These are phyloP conservation scores for Puccinia coronata DNA, from an alignment of 1,284 basidiomycete species.

Conservation along the genomic window DNA sequence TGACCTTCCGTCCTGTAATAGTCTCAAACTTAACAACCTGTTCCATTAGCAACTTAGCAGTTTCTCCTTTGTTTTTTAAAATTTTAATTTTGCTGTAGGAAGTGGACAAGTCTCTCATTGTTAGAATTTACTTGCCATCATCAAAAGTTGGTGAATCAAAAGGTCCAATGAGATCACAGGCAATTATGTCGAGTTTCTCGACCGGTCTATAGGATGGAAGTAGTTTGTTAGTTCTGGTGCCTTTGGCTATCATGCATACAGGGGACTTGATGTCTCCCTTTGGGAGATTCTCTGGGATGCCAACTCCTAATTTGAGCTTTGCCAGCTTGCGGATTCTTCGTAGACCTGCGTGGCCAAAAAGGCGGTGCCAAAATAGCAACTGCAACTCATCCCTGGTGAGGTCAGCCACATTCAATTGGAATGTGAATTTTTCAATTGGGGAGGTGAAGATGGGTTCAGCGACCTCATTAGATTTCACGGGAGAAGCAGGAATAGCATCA, in stretches of 20 bases:
- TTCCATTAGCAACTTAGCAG: background rate
- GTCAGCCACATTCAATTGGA: background rate
- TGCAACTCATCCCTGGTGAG: background rate
- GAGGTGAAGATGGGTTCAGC: background rate
- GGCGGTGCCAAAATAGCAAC: background rate
- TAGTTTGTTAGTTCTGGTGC: background rate
- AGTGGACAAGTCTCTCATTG: background rate
- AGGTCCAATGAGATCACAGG: background rate
- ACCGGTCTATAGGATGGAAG: background rate
- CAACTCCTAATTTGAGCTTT: background rate
- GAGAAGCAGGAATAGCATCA: background rate
- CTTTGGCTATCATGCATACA: background rate
- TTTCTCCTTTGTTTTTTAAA: background rate
- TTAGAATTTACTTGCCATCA: background rate
- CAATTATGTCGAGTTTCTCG: background rate
- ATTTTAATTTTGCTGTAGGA: background rate
- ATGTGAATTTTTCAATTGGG: background rate
- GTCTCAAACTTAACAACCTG: background rate
- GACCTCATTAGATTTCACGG: background rate
- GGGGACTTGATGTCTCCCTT: too few species aligned
- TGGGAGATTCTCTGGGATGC: background rate
- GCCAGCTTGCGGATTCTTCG: background rate
- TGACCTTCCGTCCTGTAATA: background rate
- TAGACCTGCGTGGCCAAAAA: background rate
- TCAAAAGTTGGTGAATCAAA: background rate